A percentile compares a stretch with the other conserved stretches of the same genome.
phyloP scores from a whole-genome alignment of 192 early-diverging fungal genomes.

The Chytriomyces sp. region DNA sequence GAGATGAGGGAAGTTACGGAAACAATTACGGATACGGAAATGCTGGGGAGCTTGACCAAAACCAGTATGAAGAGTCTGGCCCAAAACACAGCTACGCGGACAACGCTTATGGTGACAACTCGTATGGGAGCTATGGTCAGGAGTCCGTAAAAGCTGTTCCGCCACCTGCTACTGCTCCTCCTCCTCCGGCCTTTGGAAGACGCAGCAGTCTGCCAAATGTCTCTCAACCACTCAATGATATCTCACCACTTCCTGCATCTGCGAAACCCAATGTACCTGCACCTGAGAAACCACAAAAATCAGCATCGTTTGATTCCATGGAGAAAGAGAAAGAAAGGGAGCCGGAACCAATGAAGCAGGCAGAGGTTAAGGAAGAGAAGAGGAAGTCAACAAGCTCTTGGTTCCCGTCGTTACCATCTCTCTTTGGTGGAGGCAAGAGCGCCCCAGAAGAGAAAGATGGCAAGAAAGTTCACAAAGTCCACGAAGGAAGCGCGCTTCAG shows the following conservation, averaged over 20 bases:
- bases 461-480: constrained; percentile 67
- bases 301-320: not conserved
- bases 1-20: not conserved
- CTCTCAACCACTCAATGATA: not conserved
- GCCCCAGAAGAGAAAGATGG: constrained; percentile 23
- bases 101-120: not conserved
- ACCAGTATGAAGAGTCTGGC: not conserved
- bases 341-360: constrained; percentile 3
- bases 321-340: constrained; percentile 55
- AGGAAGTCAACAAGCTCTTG: constrained; percentile 20
- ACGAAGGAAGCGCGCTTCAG: constrained; percentile 82
- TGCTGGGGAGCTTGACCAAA: not conserved
- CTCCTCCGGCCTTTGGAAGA: not conserved
- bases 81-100: not conserved
- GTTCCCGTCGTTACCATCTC: constrained; percentile 40
- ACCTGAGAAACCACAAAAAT: not conserved
- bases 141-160: not conserved
- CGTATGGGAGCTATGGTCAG: not conserved
- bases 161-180: not conserved
- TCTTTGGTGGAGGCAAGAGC: constrained; percentile 40
- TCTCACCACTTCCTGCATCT: not conserved
- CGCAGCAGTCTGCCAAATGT: not conserved
- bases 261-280: not conserved
- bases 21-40: not conserved
- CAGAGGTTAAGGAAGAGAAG: constrained; percentile 35